Percentiles rank a stretch among this genome's conserved stretches.
phyloP scores from a whole-genome alignment of 2,329 filamentous ascomycete species.

The Ophiosphaerella herpotricha region DNA sequence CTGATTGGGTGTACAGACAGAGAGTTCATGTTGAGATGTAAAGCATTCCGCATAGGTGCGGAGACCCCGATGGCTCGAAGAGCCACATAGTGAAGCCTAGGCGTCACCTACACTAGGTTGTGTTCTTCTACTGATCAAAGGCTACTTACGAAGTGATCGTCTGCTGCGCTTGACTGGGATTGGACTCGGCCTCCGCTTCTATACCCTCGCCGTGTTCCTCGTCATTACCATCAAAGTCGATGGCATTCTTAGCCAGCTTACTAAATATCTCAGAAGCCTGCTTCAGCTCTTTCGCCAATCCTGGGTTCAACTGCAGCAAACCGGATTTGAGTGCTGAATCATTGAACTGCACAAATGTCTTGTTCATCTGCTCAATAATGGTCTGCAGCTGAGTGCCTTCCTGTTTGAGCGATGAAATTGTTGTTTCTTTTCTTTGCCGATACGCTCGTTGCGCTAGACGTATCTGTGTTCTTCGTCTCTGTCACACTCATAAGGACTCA shows the following conservation, averaged over 20 bases:
- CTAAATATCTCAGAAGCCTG: conserved; percentile 64
- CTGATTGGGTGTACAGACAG: neutral
- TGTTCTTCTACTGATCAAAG: neutral
- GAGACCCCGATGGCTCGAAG: neutral
- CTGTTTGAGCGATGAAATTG: conserved; percentile 73
- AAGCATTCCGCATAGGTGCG: neutral
- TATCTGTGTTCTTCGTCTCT: conserved; percentile 86
- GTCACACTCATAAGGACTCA: no score
- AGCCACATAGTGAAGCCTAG: neutral
- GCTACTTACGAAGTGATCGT: neutral
- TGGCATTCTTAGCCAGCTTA: conserved; percentile 55
- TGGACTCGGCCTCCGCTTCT: conserved; percentile 4
- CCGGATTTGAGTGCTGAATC: conserved; percentile 64
- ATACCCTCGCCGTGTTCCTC: conserved; percentile 41
- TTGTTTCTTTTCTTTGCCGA: conserved; percentile 80
- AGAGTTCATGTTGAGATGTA: no score
- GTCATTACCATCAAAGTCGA: conserved; percentile 36
- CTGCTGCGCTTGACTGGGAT: neutral
- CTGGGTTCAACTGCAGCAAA: conserved; percentile 61
- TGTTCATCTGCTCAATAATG: conserved; percentile 74
- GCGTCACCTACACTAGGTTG: neutral
- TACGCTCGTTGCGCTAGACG: conserved; percentile 85
- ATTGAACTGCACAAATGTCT: conserved; percentile 69
- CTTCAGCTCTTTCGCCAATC: conserved; percentile 62
- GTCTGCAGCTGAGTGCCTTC: conserved; percentile 71